Conservation (phyloP, 768 basidiomycete species). For the Pleurotus giganteus region DNA sequence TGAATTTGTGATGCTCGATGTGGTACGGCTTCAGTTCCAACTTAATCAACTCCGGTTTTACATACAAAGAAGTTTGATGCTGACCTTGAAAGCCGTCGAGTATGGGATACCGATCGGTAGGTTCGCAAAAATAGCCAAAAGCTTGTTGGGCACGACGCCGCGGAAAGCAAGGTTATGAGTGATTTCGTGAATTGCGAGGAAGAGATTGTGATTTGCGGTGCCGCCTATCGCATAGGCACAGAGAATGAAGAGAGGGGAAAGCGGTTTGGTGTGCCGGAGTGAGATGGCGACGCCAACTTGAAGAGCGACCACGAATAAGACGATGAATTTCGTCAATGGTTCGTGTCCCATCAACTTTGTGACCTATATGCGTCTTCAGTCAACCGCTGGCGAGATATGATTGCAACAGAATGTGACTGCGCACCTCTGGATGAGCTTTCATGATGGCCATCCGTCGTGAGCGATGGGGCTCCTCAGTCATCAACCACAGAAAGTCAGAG, state of each 20-base stretch:
- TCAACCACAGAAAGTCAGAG: constrained; percentile 90
- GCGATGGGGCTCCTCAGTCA: constrained; percentile 98
- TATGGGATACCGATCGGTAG: constrained; percentile 94
- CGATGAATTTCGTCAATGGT: constrained; percentile 87
- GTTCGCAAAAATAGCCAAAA: constrained; percentile 88
- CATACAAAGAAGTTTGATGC: constrained; percentile 9
- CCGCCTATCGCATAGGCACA: constrained; percentile 87
- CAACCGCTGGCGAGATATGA: neutral
- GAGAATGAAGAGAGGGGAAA: constrained; percentile 71
- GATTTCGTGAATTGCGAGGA: constrained; percentile 98
- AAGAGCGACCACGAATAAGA: constrained; percentile 74
- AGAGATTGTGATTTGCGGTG: constrained; percentile 96
- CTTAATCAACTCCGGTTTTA: neutral
- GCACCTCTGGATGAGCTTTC: constrained; percentile 90
- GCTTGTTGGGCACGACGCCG: constrained; percentile 78
- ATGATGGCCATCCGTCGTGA: constrained; percentile 84
- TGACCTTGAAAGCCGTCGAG: constrained; percentile 90
- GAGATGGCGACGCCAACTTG: constrained; percentile 66
- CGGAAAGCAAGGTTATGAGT: constrained; percentile 96
- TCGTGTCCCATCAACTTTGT: constrained; percentile 97
- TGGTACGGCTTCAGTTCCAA: constrained; percentile 68
- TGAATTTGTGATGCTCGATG: constrained; percentile 93
- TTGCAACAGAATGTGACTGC: constrained; percentile 17
- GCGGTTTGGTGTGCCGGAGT: constrained; percentile 66
- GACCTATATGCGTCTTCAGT: constrained; percentile 48